Base-by-base conservation (phyloP, 192 early-diverging fungal species). In the Diversispora epigaea region DNA sequence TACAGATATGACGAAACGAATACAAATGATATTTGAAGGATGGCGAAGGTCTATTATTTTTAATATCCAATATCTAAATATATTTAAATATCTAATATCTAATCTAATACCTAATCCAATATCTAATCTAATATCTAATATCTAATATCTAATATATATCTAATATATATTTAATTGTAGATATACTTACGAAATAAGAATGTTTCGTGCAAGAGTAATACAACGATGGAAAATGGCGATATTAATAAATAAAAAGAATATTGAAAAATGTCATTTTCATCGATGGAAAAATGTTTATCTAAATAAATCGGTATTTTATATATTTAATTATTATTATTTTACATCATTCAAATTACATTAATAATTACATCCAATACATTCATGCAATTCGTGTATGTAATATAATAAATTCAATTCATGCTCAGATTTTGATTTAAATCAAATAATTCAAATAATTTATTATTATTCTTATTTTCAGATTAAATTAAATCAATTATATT, bases 181-280 rank as follows among this genome's bases (percentile, higher is more conserved):
- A 8, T 71, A n/a, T 71, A 71, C 70, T n/a, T 19, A 12, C n/a
- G 17, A 57, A 19, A 39, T 71, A 21, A 50, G 70, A 41, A 9
- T 21, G 21, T 45, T 22, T 41, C 70, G 70, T 4, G 41, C 55
- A 41, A 41, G 44, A 41, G 40, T 55, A 58, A 57, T 71, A 11
- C 19, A 39, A 58, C 70, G 57, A 19, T 71, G 50, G 54, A 41
- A 57, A 58, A 21, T 44, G 44, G 50, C 70, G 6, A 44, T 57
- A 41, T 15, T 43, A 4, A 19, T 57, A 57, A 14, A 71, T 56
- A 17, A 45, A 58, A 56, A 71, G 14, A 71, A 57, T 5, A 10
- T 58, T 17, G 4, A 57, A 57, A 71, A 39, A 71, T 57, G 19
- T 21, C 43, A 12, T 71, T 44, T 57, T 41, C 11, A 45, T 39